Conservation (phyloP, 176 grass and related monocot species). For the Thinopyrum elongatum region DNA sequence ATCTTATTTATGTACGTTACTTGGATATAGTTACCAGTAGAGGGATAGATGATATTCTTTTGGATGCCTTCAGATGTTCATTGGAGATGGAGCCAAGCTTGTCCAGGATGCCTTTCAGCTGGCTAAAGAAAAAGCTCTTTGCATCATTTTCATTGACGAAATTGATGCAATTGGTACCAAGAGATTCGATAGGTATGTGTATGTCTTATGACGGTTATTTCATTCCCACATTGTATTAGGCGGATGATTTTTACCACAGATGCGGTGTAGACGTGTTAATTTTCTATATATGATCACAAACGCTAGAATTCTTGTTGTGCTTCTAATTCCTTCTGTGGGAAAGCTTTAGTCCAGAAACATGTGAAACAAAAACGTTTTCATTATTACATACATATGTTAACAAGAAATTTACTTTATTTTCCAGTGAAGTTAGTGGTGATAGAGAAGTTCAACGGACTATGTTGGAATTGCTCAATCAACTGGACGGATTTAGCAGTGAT, state of each 20-base stretch:
- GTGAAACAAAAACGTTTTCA: neutral
- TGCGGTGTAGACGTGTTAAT: neutral
- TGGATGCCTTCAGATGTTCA: constrained; percentile 67
- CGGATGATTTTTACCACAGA: neutral
- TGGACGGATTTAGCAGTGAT: constrained; percentile 81
- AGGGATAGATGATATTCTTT: neutral
- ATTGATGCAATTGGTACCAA: constrained; percentile 97
- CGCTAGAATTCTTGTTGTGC: neutral
- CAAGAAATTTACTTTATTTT: constrained; percentile 5
- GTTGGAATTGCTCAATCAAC: constrained; percentile 79
- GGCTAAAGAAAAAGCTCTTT: constrained; percentile 91
- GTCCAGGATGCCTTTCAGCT: constrained; percentile 91
- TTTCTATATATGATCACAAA: neutral
- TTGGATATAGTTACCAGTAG: constrained; percentile 9
- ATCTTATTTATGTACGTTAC: no score
- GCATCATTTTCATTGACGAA: constrained; percentile 94
- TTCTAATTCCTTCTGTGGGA: neutral
- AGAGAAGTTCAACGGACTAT: constrained; percentile 83
- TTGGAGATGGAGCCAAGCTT: constrained; percentile 93
- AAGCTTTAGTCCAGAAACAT: neutral
- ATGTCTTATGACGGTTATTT: neutral
- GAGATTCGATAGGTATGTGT: constrained; percentile 70
- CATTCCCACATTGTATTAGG: neutral
- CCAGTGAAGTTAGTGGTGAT: constrained; percentile 81
- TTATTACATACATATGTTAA: neutral